Base-by-base conservation (phyloP, 352 stramenopile genomes). In the Thalassiosira hispida region DNA sequence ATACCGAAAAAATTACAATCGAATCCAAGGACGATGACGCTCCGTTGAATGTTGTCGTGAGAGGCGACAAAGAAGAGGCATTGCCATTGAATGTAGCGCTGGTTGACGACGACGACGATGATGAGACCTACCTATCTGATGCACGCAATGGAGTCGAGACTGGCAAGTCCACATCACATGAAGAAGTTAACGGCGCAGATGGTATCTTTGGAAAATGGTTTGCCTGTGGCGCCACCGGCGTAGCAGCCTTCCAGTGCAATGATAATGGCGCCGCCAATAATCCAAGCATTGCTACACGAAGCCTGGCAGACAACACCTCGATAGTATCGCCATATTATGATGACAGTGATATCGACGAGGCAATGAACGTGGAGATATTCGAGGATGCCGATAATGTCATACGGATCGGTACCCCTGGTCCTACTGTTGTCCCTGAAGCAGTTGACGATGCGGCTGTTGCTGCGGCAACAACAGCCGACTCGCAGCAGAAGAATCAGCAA, bases 321-420 rank as follows among this genome's bases (percentile, higher is more conserved):
- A n/a, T n/a, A n/a, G n/a, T n/a, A n/a, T n/a, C n/a, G n/a, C n/a
- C n/a, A n/a, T n/a, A n/a, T 4, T 40, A 57, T 14, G 60, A 69
- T 16, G 40, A 31, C 8, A 16, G 44, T 44, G 6, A 23, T 18
- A 40, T 69, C n/a, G 40, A 69, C 25, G 60, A 69, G 60, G 20
- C 40, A 38, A 57, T 69, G 47, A 69, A 56, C n/a, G 60, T 69
- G 25, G 60, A 69, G 46, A 40, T 53, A 5, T 31, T 52, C 9
- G 40, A 69, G 11, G 40, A 57, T 22, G 14, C 44, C 16, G 5
- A 61, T 22, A 55, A 22, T 55, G 46, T 55, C 8, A 7, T 27
- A 7, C 22, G 46, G 46, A 27, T 22, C 8, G 46, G 46, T 7
- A 27, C 22, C n/a, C n/a, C 12, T 16, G 42, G 42, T n/a, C 12